Conservation (phyloP, 768 basidiomycete species). For the Kwoniella pini region DNA sequence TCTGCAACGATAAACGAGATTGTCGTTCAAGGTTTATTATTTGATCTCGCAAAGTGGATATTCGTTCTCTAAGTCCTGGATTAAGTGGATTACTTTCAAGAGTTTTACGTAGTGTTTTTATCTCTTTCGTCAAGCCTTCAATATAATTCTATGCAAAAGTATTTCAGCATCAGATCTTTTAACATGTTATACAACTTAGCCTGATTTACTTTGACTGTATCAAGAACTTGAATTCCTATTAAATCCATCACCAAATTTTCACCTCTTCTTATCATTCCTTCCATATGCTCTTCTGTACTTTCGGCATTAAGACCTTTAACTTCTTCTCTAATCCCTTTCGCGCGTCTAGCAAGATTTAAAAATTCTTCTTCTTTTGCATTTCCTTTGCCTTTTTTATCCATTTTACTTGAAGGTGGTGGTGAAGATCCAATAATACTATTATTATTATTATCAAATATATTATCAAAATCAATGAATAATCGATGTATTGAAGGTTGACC, state of each 20-base stretch:
- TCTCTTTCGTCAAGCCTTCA: constrained; percentile 22
- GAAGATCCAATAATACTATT: constrained; percentile 8
- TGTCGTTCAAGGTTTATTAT: not conserved
- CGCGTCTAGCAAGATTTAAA: constrained; percentile 34
- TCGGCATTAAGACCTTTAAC: constrained; percentile 18
- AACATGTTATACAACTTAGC: not conserved
- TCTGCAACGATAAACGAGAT: constrained; percentile 3
- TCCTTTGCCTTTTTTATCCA: not conserved
- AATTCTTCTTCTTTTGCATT: constrained; percentile 27
- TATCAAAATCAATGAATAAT: constrained; percentile 33
- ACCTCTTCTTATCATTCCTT: constrained; percentile 21
- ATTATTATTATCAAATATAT: not conserved
- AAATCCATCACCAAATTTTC: constrained; percentile 29
- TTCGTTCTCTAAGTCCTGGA: constrained; percentile 12
- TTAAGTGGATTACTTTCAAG: constrained; percentile 26
- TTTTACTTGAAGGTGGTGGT: constrained; percentile 8
- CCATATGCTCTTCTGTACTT: constrained; percentile 25
- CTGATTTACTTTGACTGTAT: constrained; percentile 31
- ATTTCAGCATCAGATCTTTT: not conserved
- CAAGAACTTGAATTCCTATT: constrained; percentile 27
- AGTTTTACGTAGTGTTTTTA: constrained; percentile 20
- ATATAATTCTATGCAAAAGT: constrained; percentile 28
- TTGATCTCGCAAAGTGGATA: not conserved
- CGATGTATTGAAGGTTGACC: constrained; percentile 38
- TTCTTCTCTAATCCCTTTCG: constrained; percentile 28